Percentiles rank a stretch among this genome's conserved stretches.
Evolutionary conservation across 164 flowering plant species (phyloP).

Genomic region (Aristolochia californica): DNA sequence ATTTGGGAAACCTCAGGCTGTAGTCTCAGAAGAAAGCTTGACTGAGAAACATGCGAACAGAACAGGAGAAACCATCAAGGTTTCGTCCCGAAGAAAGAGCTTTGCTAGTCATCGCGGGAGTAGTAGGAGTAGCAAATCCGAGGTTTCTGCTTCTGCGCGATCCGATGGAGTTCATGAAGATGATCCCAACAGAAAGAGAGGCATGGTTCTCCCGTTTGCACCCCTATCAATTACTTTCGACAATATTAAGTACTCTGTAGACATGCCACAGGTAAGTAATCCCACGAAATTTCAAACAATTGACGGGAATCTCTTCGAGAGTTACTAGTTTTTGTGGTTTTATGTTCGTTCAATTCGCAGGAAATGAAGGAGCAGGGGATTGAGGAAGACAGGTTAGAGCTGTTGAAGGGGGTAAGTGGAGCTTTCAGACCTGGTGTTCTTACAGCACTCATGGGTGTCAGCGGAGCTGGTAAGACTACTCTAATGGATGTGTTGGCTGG

Average conservation of each 20-base stretch:
- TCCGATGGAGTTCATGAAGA: conserved; percentile 6
- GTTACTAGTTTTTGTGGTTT: neutral
- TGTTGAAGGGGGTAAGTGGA: conserved; percentile 40
- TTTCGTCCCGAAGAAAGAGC: conserved; percentile 2
- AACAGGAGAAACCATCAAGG: neutral
- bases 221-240: conserved; percentile 35
- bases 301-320: neutral
- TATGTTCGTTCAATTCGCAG: conserved; percentile 16
- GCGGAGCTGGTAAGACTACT: conserved; percentile 60
- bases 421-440: conserved; percentile 50
- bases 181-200: conserved; percentile 11
- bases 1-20: conserved; percentile 2
- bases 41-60: conserved; percentile 9
- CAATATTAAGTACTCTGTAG: conserved; percentile 34
- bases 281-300: neutral
- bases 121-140: neutral
- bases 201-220: conserved; percentile 47
- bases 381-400: conserved; percentile 23
- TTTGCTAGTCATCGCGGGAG: neutral
- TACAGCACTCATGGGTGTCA: conserved; percentile 53
- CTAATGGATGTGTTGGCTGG: conserved; percentile 50
- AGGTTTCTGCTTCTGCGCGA: conserved; percentile 1
- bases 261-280: conserved; percentile 35
- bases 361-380: conserved; percentile 49
- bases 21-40: conserved; percentile 7